Evolutionary conservation across 2,329 filamentous ascomycete genomes (phyloP).

Genomic region (Cytospora mali): DNA sequence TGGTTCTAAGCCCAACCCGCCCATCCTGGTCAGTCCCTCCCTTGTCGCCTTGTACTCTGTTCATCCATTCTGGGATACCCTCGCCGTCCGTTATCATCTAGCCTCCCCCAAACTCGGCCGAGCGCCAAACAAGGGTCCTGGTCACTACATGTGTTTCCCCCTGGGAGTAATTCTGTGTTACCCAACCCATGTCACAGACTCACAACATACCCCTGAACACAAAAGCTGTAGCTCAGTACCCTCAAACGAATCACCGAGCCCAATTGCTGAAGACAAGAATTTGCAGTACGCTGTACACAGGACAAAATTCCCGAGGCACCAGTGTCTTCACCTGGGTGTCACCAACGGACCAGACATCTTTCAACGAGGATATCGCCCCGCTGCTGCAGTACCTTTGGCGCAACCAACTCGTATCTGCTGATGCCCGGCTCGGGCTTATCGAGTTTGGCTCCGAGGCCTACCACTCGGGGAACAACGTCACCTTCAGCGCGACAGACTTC

Average conservation of each 20-base stretch:
- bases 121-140: conserved; percentile 12
- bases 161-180: background rate
- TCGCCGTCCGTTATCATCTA: background rate
- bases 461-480: conserved; percentile 35
- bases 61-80: background rate
- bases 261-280: background rate
- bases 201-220: conserved; percentile 1
- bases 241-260: background rate
- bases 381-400: conserved; percentile 38
- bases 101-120: conserved; percentile 15
- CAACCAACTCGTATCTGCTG: conserved; percentile 34
- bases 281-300: conserved; percentile 35
- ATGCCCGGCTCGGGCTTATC: conserved; percentile 36
- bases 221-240: background rate
- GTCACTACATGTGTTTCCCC: conserved; percentile 10
- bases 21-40: background rate
- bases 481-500: conserved; percentile 37
- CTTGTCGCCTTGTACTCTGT: background rate
- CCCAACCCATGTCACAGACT: background rate
- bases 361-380: conserved; percentile 37
- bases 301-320: conserved; percentile 36
- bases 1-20: conserved; percentile 12
- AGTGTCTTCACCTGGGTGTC: conserved; percentile 39
- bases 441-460: conserved; percentile 39
- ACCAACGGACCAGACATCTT: conserved; percentile 32